Base-by-base conservation (phyloP, 495 filamentous ascomycete genomes). In the Glarea lozoyensis region DNA sequence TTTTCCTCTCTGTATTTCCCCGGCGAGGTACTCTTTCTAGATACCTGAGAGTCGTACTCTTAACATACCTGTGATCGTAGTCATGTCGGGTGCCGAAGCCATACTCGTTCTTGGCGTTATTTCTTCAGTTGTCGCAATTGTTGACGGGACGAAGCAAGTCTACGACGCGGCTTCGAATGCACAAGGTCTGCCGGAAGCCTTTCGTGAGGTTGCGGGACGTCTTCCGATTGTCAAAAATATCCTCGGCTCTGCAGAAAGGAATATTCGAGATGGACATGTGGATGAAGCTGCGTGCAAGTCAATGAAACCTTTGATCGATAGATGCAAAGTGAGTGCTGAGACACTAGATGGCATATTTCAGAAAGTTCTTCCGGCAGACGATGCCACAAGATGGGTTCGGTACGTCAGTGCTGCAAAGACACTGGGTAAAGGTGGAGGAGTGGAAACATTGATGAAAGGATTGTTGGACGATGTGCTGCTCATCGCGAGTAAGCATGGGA, bases 61-160 rank as follows among this genome's bases (percentile, higher is more conserved):
- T n/a, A n/a, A n/a, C n/a, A n/a, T n/a, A n/a, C n/a, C n/a, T n/a
- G n/a, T n/a, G n/a, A n/a, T n/a, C n/a, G n/a, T n/a, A n/a, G 25
- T n/a, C 25, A 60, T 60, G 57, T 53, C 57, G 10, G 57, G 57
- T 25, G 52, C 50, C 20, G 57, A 60, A 52, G 43, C 45, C 35
- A 41, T 39, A 18, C 0, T 34, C 18, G 49, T 50, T 29, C 12
- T 53, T 4, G 55, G 53, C 5, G 30, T 60, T 13, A 46, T 60
- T 18, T 56, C 57, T 2, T 50, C 55, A 4, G 45, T 58, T 16
- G 54, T 60, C 30, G 10, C 52, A 0, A 55, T 60, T 38, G 31
- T 58, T 39, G 52, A 60, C 37, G 49, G 13, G 11, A 48, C 47
- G 2, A 50, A 56, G 31, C 35, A 56, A 38, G 31, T 60, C 12